These are phyloP conservation scores for Nasturtium officinale DNA, from an alignment of 345 rosid species.

Conservation along the genomic window DNA sequence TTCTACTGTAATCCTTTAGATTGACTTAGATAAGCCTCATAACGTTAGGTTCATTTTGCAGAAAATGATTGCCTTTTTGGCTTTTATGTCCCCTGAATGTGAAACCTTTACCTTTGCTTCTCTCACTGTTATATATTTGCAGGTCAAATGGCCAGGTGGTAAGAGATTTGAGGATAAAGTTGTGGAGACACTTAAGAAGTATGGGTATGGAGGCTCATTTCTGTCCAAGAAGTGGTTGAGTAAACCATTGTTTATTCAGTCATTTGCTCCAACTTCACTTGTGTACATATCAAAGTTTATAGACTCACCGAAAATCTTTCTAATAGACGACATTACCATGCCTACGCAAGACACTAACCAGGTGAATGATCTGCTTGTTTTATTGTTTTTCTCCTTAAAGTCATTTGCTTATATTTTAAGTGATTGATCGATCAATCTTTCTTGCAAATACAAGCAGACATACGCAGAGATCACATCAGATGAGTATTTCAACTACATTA, in stretches of 20 bases:
- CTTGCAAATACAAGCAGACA: slow-evolving; percentile 75
- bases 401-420: neutral
- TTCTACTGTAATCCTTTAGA: too few species aligned
- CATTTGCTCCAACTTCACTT: slow-evolving; percentile 91
- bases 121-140: too few species aligned
- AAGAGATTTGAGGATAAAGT: slow-evolving; percentile 76
- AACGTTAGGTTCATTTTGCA: too few species aligned
- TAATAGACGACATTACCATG: slow-evolving; percentile 70
- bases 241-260: slow-evolving; percentile 86
- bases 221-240: slow-evolving; percentile 82
- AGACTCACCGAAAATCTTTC: slow-evolving; percentile 77
- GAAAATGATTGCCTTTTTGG: neutral
- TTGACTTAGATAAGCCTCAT: too few species aligned
- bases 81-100: too few species aligned
- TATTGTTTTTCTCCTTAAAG: slow-evolving; percentile 2
- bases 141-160: slow-evolving; percentile 87
- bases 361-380: slow-evolving; percentile 49
- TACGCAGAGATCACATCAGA: slow-evolving; percentile 88
- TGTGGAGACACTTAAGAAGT: slow-evolving; percentile 68
- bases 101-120: too few species aligned
- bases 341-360: slow-evolving; percentile 89
- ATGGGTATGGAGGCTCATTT: slow-evolving; percentile 81
- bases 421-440: too few species aligned
- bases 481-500: slow-evolving; percentile 67
- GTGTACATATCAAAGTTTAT: slow-evolving; percentile 62